Conservation (phyloP, 2,329 filamentous ascomycete genomes). For the Aspergillus spinulosporus region DNA sequence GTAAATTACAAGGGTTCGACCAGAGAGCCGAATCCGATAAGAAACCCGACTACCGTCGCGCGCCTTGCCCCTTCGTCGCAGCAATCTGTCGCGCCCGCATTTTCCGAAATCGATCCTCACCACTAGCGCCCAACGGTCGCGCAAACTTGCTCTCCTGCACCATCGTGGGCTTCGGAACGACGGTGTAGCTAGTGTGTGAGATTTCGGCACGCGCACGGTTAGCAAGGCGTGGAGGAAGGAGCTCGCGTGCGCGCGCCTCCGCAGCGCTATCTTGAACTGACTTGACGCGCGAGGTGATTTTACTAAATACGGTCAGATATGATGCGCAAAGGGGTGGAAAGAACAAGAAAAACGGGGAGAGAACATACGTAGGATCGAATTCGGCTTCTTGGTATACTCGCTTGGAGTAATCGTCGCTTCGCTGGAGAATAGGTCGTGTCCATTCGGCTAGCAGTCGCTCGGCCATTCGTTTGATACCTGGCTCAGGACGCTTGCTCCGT, state of each 20-base stretch:
- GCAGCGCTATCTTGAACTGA: slow-evolving; percentile 45
- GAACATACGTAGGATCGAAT: slow-evolving; percentile 58
- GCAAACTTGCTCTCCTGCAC: slow-evolving; percentile 48
- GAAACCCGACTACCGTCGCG: slow-evolving; percentile 33
- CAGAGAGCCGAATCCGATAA: slow-evolving; percentile 7
- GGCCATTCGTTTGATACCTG: slow-evolving; percentile 87
- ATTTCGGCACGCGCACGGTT: slow-evolving; percentile 62
- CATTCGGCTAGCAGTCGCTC: slow-evolving; percentile 92
- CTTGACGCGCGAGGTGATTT: slow-evolving; percentile 37
- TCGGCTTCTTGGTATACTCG: slow-evolving; percentile 60
- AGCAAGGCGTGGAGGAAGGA: slow-evolving; percentile 54
- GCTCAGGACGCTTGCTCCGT: slow-evolving; percentile 85
- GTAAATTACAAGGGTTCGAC: slow-evolving; percentile 1
- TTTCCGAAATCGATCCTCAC: slow-evolving; percentile 50
- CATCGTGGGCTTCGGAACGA: slow-evolving; percentile 61
- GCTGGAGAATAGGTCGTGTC: slow-evolving; percentile 90
- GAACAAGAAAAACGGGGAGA: slow-evolving; percentile 4
- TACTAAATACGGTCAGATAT: slow-evolving; percentile 27
- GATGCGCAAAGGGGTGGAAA: neutral
- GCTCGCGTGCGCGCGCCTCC: slow-evolving; percentile 53
- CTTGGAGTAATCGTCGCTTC: slow-evolving; percentile 93
- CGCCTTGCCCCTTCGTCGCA: slow-evolving; percentile 43
- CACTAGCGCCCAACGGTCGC: slow-evolving; percentile 48
- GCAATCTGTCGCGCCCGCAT: slow-evolving; percentile 52
- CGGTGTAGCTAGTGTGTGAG: slow-evolving; percentile 61